These are phyloP conservation scores for Entomortierella chlamydospora DNA, from an alignment of 192 early-diverging fungal genomes.

Conservation along the genomic window DNA sequence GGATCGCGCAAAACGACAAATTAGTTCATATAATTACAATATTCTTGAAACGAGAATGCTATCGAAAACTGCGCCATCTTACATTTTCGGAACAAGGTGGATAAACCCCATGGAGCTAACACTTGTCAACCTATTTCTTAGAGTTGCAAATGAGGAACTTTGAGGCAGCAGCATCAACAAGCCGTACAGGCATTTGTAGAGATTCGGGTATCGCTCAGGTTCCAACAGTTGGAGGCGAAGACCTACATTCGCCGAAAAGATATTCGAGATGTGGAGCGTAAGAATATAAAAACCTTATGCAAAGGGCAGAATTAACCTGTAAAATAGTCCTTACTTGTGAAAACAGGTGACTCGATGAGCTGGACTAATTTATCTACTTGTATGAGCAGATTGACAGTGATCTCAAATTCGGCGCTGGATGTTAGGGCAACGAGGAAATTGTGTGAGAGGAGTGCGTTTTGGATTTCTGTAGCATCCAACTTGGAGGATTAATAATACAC, in stretches of 20 bases:
- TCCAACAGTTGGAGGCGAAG: conserved; percentile 94
- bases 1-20: neutral
- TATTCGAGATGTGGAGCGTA: neutral
- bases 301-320: neutral
- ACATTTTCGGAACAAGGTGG: conserved; percentile 69
- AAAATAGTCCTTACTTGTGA: conserved; percentile 75
- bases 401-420: conserved; percentile 85
- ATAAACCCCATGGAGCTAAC: conserved; percentile 79
- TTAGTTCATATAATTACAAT: neutral
- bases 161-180: conserved; percentile 98
- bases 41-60: no score
- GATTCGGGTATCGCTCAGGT: conserved; percentile 86
- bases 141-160: conserved; percentile 93
- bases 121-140: conserved; percentile 92
- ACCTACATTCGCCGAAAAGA: conserved; percentile 49
- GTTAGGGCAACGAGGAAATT: neutral
- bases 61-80: neutral
- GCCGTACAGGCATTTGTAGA: conserved; percentile 95
- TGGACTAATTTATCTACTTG: conserved; percentile 99
- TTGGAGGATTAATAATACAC: neutral
- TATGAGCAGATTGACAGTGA: conserved; percentile 93
- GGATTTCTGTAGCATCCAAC: no score
- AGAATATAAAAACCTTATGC: neutral
- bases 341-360: conserved; percentile 96
- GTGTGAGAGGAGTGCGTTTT: neutral